Evolutionary conservation across 805 yeast genomes (phyloP), one percentile per base, ranked within the genome.

Genomic region (Barnettozyma siamensis): DNA sequence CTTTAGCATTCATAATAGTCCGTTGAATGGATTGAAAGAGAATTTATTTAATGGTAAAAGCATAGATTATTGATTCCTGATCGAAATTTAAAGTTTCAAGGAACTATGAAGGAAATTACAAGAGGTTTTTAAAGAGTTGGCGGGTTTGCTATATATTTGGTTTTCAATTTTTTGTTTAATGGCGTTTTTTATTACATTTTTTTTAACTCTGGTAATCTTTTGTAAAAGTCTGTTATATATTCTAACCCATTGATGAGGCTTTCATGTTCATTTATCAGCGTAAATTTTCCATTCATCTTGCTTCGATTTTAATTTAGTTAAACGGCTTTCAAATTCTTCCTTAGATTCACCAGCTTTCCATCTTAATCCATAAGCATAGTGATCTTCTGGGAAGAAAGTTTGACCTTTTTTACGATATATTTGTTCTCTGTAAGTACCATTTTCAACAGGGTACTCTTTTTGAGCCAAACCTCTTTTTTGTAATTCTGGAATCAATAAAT

Each of bases 381-480:
- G 43, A 20, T 40, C 43, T n/a, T 40, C 53, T 17, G 53, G 46
- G 21, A 54, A 48, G 30, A 52, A 55, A 33, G 48, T 48, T 8
- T 46, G 57, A 5, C 52, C 63, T 33, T 45, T 13, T 26, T 26
- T 46, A 21, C 56, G 39, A 31, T 52, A 54, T 13, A 68, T 49
- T 35, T 51, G 53, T 31, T 67, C 72, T 53, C 73, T 58, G 41
- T 63, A 60, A 19, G 70, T 60, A 8, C 64, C 58, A 35, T 70
- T 44, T 51, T 56, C 50, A 17, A 48, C 55, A 21, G 54, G 46
- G 30, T 52, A 52, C 15, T 52, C 56, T 39, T 38, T 46, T 59
- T 68, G 65, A 17, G 62, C 63, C 17, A 62, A 56, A 6, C 69
- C 70, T 45, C 69, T 58, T 28, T 45, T 49, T 45, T 61, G 64